Evolutionary conservation across 208 protist species (phyloP).

Genomic region (Phytomonas francai): DNA sequence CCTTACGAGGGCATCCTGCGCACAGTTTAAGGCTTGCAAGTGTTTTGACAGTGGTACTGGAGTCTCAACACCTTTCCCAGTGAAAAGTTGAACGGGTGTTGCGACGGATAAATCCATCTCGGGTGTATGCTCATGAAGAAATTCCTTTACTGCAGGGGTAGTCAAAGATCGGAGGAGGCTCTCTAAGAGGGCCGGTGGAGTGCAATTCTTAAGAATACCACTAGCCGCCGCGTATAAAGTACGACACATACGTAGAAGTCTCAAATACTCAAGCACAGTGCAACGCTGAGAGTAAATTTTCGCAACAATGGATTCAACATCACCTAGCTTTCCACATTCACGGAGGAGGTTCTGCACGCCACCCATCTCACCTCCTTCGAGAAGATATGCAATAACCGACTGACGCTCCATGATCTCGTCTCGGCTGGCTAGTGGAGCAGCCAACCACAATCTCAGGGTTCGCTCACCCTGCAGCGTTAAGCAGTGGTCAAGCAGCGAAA

Average conservation of each 20-base stretch:
- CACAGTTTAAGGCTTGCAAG: slow-evolving; percentile 26
- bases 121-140: slow-evolving; percentile 25
- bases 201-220: background rate
- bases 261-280: slow-evolving; percentile 58
- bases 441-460: slow-evolving; percentile 58
- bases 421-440: slow-evolving; percentile 36
- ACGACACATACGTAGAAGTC: slow-evolving; percentile 49
- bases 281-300: slow-evolving; percentile 73
- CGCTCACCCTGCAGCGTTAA: slow-evolving; percentile 52
- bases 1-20: slow-evolving; percentile 31
- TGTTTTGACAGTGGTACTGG: slow-evolving; percentile 31
- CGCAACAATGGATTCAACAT: slow-evolving; percentile 67
- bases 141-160: slow-evolving; percentile 14
- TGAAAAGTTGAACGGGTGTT: slow-evolving; percentile 16
- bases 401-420: slow-evolving; percentile 32
- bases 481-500: slow-evolving; percentile 63
- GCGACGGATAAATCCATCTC: slow-evolving; percentile 18
- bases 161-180: slow-evolving; percentile 20
- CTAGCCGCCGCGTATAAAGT: slow-evolving; percentile 18
- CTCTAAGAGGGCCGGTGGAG: slow-evolving; percentile 17
- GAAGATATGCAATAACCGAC: slow-evolving; percentile 39
- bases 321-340: slow-evolving; percentile 58
- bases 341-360: slow-evolving; percentile 45
- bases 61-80: slow-evolving; percentile 9
- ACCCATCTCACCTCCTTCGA: slow-evolving; percentile 24